Conservation (phyloP, 73 alveolate genomes). For the Blepharisma japonicum region DNA sequence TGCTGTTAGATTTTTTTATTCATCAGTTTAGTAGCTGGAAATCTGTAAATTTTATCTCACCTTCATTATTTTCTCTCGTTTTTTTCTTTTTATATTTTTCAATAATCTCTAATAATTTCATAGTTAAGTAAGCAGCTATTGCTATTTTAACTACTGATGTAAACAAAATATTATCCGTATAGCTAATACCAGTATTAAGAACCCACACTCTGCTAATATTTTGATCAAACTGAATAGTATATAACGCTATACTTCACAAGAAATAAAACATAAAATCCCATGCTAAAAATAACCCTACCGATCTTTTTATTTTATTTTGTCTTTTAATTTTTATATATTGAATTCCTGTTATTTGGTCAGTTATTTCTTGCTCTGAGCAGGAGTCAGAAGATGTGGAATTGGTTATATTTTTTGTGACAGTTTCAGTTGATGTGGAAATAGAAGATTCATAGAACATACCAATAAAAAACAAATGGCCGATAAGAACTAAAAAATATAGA, state of each 20-base stretch:
- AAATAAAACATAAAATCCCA: background rate
- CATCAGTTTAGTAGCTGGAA: no score
- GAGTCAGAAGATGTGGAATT: no score
- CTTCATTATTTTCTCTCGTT: no score
- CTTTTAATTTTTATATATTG: background rate
- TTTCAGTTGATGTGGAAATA: no score
- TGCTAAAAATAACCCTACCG: background rate
- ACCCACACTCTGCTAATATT: background rate
- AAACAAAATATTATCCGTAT: background rate
- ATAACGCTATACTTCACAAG: background rate
- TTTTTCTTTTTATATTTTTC: no score
- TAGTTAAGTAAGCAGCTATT: no score
- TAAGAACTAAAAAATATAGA: background rate
- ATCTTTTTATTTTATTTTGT: background rate
- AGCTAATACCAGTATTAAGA: background rate
- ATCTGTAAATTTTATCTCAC: no score
- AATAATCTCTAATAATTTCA: no score
- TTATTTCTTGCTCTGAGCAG: no score
- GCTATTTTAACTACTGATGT: background rate
- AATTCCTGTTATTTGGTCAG: background rate
- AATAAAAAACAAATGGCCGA: conserved; percentile 12
- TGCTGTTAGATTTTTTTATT: no score
- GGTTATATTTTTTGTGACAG: no score
- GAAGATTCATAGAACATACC: conserved; percentile 16
- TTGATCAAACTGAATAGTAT: background rate